Evolutionary conservation across 176 grass and related monocot genomes (phyloP), one percentile per base, ranked within the genome.

Genomic region (Aechmea fasciata): DNA sequence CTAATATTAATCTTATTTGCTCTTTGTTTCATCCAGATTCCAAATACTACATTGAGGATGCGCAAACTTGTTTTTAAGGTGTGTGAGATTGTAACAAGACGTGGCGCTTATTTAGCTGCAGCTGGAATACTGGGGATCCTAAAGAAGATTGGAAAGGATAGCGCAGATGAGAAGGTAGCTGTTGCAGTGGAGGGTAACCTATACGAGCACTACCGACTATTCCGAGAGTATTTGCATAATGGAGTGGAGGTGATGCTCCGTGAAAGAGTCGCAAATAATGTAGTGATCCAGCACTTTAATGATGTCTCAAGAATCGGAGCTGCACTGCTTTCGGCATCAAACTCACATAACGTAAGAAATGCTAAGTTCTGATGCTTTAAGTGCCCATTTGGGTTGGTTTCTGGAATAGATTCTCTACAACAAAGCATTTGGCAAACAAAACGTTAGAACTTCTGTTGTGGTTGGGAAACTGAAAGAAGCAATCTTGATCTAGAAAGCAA

Each of bases 41-140:
- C 52, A 55, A n/a, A 41, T 41, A 55, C 52, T 55, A 55, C 52
- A 55, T 55, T 55, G 52, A 55, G 52, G 52, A 55, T 55, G 52
- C 10, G 15, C 15, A 41, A 41, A n/a, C 13, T 13, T 55, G 52
- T 55, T 55, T 55, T 55, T n/a, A 6, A n/a, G 52, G 52, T n/a
- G 13, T 55, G 52, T 55, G 52, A n/a, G 13, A 55, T 55, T 55
- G 52, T 55, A 55, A n/a, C 52, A 13, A 55, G 52, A 55, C 15
- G 15, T 55, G 52, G 13, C 3, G 52, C 52, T 55, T 6, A n/a
- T 55, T 55, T 55, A n/a, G 52, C 52, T 55, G 52, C 13, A 55
- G 52, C 52, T 13, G 3, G 52, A 13, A 55, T 55, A 55, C 52
- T 55, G 2, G 52, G 52, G 11, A 55, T 55, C 11, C 52, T 55